Evolutionary conservation across 192 early-diverging fungal species (phyloP).

Genomic region (Entrophospora sp.): DNA sequence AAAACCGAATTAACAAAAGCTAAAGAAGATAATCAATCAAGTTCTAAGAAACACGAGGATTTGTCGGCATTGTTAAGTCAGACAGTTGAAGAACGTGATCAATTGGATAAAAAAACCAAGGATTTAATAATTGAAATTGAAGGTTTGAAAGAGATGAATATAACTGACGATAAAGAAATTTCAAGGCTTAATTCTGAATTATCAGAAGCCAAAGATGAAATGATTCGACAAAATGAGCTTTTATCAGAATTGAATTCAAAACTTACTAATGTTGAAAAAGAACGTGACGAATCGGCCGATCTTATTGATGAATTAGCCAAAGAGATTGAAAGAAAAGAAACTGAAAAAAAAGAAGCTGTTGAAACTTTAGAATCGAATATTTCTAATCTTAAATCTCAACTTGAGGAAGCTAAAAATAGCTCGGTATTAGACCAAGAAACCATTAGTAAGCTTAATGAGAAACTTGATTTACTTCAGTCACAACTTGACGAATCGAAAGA

Average conservation of each 20-base stretch:
- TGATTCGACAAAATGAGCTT: background rate
- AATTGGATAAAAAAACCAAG: background rate
- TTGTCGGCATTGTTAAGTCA: background rate
- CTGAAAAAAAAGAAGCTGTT: background rate
- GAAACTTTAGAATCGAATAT: background rate
- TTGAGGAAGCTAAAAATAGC: background rate
- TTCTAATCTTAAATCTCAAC: background rate
- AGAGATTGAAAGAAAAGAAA: background rate
- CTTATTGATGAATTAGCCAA: background rate
- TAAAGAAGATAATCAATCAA: background rate
- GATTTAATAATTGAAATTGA: background rate
- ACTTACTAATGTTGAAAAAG: background rate
- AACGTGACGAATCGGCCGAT: background rate
- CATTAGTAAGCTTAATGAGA: background rate
- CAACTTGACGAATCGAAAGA: constrained; percentile 2
- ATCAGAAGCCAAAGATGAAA: background rate
- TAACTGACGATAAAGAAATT: background rate
- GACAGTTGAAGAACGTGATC: background rate
- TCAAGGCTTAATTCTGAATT: background rate
- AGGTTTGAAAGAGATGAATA: background rate
- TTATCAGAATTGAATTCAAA: background rate
- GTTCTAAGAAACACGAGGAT: background rate
- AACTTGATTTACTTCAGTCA: background rate
- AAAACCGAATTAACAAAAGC: background rate
- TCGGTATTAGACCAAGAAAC: background rate